Conservation (phyloP, 2,329 filamentous ascomycete genomes). For the Neurospora sp. region DNA sequence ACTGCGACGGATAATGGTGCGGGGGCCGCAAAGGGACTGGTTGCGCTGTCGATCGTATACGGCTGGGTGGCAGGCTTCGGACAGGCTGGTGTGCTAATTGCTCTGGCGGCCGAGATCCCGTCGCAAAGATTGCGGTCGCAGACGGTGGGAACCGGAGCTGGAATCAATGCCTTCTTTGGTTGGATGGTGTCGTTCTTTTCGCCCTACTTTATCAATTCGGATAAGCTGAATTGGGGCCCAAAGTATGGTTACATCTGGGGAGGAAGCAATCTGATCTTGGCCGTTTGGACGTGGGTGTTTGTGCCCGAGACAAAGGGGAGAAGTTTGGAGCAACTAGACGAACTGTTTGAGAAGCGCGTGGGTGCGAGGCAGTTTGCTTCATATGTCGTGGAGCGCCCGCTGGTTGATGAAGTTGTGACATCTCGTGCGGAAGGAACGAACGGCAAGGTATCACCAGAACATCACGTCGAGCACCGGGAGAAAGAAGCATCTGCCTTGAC, state of each 20-base stretch:
- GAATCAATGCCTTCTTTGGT: constrained; percentile 12
- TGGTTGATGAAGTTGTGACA: constrained; percentile 9
- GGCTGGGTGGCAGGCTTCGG: constrained; percentile 18
- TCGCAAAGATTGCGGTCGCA: constrained; percentile 17
- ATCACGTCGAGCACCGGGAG: constrained; percentile 5
- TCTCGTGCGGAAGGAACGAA: not conserved
- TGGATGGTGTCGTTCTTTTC: constrained; percentile 17
- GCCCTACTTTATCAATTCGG: constrained; percentile 21
- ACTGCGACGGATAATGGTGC: not conserved
- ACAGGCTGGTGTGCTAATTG: constrained; percentile 16
- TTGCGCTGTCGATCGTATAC: constrained; percentile 17
- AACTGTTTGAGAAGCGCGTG: constrained; percentile 20
- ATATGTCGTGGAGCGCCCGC: constrained; percentile 10
- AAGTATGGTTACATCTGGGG: constrained; percentile 19
- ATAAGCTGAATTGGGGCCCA: constrained; percentile 16
- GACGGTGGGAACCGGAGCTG: constrained; percentile 15
- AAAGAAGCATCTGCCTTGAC: constrained; percentile 2
- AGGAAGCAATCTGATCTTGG: constrained; percentile 11
- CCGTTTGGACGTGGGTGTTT: constrained; percentile 39
- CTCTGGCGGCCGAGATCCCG: constrained; percentile 16
- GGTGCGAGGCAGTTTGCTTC: constrained; percentile 11
- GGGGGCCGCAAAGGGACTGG: constrained; percentile 12
- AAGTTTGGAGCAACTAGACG: constrained; percentile 45
- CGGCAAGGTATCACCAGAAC: not conserved
- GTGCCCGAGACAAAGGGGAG: constrained; percentile 47